Base-by-base conservation (phyloP, 208 protist genomes). In the Leishmania guyanensis region DNA sequence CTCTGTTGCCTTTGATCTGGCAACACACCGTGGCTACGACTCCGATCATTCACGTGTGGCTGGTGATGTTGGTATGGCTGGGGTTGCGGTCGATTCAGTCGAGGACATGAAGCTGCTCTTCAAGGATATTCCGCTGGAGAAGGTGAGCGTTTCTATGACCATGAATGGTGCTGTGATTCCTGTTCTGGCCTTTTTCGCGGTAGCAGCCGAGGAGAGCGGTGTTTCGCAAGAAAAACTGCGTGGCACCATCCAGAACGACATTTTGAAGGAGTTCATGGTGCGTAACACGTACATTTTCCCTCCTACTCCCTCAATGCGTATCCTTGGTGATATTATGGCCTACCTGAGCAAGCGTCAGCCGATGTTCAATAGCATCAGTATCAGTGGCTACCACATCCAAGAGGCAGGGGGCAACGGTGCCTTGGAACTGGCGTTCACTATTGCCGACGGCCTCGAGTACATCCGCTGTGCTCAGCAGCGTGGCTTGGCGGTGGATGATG, bases 201-300 rank as follows among this genome's bases (percentile, higher is more conserved):
- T 98, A 5, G 90, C 97, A 17, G 98, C 92, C 22, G 96, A 99
- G 82, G 98, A 99, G 81, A 94, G 93, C 69, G 98, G 98, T 58
- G 98, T 97, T 0, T 65, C 84, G 17, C 89, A 96, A 74, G 81
- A 91, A 53, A 86, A 98, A 83, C 89, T 99, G 16, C 75, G 91
- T 0, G 98, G 98, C 72, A 99, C 98, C 6, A 99, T 99, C 69
- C 98, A 99, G 87, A 99, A 99, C 83, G 98, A 99, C 84, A 99
- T 99, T 82, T 88, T 99, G 20, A 99, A 99, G 85, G 98, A 99
- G 86, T 99, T 99, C 83, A 99, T 99, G 97, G 97, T 99, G 20
- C 90, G 91, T 58, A 99, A 99, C 85, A 99, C 98, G 20, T 99
- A 97, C 83, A 99, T 99, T 80, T 99, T 99, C 85, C 96, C 97